Conservation (phyloP, 352 stramenopile genomes). For the Phytophthora constricta region DNA sequence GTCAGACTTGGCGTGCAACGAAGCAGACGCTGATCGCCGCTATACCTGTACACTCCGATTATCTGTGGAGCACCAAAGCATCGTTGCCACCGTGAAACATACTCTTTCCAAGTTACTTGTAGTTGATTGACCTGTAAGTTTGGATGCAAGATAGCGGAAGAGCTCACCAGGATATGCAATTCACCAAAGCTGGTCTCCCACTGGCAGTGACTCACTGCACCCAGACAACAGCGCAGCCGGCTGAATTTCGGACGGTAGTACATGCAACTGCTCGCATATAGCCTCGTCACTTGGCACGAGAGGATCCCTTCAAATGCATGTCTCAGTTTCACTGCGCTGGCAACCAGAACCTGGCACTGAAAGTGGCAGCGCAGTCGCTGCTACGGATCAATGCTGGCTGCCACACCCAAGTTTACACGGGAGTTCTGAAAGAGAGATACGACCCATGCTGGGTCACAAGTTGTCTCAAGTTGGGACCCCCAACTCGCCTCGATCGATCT, state of each 20-base stretch:
- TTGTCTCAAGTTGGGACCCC: too few relatives aligned
- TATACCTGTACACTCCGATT: too few relatives aligned
- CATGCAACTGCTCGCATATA: background rate
- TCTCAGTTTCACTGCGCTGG: conserved; percentile 4
- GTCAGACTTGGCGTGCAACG: background rate
- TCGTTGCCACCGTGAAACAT: too few relatives aligned
- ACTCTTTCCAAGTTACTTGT: background rate
- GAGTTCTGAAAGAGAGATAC: too few relatives aligned
- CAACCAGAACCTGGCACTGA: too few relatives aligned
- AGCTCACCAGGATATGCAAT: conserved; percentile 2
- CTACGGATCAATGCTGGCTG: background rate
- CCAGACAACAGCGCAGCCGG: too few relatives aligned
- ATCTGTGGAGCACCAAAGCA: too few relatives aligned
- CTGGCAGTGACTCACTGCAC: background rate
- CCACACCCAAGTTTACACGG: too few relatives aligned
- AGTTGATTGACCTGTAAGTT: background rate
- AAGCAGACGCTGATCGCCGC: too few relatives aligned
- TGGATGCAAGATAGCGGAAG: conserved; percentile 10
- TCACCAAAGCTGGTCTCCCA: background rate
- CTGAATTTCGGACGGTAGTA: background rate
- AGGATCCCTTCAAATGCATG: conserved; percentile 22
- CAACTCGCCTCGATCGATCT: too few relatives aligned
- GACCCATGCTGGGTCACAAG: too few relatives aligned
- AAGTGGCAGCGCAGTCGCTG: conserved; percentile 11
- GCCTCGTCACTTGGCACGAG: too few relatives aligned